Evolutionary conservation across 2,329 filamentous ascomycete species (phyloP), one percentile per base, ranked within the genome.

Genomic region (Colletotrichum echinochloae): DNA sequence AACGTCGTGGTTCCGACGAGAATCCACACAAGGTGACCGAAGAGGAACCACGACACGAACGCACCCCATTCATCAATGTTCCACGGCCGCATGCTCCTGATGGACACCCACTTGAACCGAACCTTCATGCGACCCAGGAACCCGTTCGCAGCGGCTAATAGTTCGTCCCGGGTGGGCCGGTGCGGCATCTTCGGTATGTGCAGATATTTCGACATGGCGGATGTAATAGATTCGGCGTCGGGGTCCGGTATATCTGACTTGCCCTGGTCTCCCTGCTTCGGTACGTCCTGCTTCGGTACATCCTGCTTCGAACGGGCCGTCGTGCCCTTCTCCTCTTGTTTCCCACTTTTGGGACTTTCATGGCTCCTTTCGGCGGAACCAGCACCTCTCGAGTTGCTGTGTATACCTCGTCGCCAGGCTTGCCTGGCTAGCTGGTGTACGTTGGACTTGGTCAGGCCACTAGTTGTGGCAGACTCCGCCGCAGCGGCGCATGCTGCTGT

Each of bases 1-100:
- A 99, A 99, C 0, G 96, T 98, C 0, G 96, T 99, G 0, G 96
- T 99, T 64, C 96, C 96, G 37, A 98, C 87, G n/a, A 98, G 87
- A 75, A 99, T 89, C 96, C 96, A 99, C 14, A 97, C 88, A 11
- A 99, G 85, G 80, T 99, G 96, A 0, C 95, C 96, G 64, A 98
- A 87, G 72, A 98, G 88, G 73, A 99, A 92, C 95, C 95, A 98
- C 2, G 96, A 98, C 63, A 87, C 90, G 73, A 99, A 95, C 5
- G 96, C 96, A 55, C 94, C 93, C 85, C 97, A 98, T 82, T 99
- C 96, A 79, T 99, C 96, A 28, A 92, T 89, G 80, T 97, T 99
- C 89, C 96, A 99, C 0, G 96, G 96, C 46, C 96, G 88, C 79
- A 93, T 93, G 79, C 95, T 97, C 78, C 95, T 88, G 76, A 99